Evolutionary conservation across 805 yeast species (phyloP).

Genomic region (Candida ipomoeae): DNA sequence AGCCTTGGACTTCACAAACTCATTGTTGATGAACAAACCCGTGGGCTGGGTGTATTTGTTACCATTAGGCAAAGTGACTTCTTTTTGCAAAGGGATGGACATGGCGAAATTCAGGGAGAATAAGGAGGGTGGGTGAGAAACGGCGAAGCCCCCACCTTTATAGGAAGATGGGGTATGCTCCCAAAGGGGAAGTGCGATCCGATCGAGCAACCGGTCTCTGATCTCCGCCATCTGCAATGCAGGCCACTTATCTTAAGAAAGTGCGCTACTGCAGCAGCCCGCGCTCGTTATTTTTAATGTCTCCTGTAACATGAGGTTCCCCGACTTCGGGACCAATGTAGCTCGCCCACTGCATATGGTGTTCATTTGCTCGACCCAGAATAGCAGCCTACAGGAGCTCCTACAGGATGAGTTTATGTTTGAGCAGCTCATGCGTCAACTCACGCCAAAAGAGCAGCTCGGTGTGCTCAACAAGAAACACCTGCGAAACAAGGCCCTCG

Average conservation of each 20-base stretch:
- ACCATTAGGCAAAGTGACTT: constrained; percentile 48
- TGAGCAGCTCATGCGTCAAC: constrained; percentile 45
- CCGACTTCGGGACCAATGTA: background rate
- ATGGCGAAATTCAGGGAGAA: constrained; percentile 12
- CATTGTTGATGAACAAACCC: constrained; percentile 60
- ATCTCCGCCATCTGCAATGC: no score
- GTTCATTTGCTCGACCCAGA: constrained; percentile 15
- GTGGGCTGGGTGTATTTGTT: constrained; percentile 49
- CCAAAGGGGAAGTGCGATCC: constrained; percentile 3
- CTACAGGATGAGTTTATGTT: constrained; percentile 37
- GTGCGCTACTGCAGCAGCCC: background rate
- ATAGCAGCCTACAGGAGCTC: background rate
- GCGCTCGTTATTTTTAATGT: background rate
- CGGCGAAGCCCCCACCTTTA: background rate
- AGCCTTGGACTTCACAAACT: constrained; percentile 23
- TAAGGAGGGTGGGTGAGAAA: background rate
- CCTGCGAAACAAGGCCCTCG: constrained; percentile 31
- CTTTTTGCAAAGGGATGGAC: constrained; percentile 36
- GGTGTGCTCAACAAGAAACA: constrained; percentile 38
- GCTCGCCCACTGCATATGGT: background rate
- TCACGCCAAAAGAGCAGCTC: constrained; percentile 42
- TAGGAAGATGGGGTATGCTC: background rate
- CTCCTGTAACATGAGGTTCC: background rate
- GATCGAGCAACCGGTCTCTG: background rate
- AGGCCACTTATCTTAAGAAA: background rate